Conservation (phyloP, 2,329 filamentous ascomycete species). For the Paramyrothecium roridum region DNA sequence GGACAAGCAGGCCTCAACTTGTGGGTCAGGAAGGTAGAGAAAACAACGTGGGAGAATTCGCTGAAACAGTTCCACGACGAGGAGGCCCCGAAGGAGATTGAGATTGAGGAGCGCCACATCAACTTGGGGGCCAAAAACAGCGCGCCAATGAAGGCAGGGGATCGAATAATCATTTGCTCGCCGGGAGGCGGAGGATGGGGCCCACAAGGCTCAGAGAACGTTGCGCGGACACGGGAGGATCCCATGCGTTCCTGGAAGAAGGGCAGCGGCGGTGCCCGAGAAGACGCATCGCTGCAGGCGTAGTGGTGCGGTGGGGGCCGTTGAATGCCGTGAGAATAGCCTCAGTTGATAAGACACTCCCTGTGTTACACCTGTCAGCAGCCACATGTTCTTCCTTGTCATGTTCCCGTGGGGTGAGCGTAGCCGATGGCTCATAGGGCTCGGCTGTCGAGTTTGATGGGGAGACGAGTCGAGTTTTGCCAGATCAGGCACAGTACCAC, state of each 20-base stretch:
- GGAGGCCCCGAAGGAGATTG: constrained; percentile 28
- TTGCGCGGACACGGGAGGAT: constrained; percentile 50
- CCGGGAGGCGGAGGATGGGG: constrained; percentile 82
- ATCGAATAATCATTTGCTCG: constrained; percentile 74
- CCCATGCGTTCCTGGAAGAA: constrained; percentile 49
- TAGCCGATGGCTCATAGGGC: background rate
- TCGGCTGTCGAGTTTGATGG: background rate
- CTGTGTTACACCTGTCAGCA: no score
- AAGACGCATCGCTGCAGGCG: constrained; percentile 57
- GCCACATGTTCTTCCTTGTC: no score
- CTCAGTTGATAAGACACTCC: no score
- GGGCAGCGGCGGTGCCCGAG: constrained; percentile 54
- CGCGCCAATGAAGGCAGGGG: constrained; percentile 70
- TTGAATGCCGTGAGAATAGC: background rate
- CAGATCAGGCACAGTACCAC: no score
- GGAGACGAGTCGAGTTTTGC: no score
- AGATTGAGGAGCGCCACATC: constrained; percentile 60
- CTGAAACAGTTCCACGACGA: constrained; percentile 33
- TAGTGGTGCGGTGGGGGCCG: constrained; percentile 16
- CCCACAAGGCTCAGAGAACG: constrained; percentile 52
- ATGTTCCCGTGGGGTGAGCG: no score
- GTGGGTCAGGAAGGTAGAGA: constrained; percentile 75
- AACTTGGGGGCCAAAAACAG: constrained; percentile 80
- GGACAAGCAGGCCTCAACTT: constrained; percentile 78
- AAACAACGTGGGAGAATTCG: constrained; percentile 46